Conservation (phyloP, 2,329 filamentous ascomycete genomes). For the Knufia petricola region DNA sequence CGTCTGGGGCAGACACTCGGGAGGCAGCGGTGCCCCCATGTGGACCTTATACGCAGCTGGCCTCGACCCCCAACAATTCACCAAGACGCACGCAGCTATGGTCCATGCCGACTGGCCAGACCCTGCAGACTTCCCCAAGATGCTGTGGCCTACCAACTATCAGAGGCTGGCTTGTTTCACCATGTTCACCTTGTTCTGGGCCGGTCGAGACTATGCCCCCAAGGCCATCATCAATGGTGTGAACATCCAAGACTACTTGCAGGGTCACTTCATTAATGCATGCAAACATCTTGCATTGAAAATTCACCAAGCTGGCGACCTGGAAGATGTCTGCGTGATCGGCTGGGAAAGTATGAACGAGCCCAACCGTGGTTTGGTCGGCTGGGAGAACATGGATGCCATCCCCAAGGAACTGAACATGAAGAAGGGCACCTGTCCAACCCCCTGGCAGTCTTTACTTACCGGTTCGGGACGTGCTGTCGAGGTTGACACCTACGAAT, state of each 20-base stretch:
- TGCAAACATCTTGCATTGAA: conserved; percentile 70
- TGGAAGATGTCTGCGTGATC: conserved; percentile 78
- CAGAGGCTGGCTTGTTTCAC: conserved; percentile 75
- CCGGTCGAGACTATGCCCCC: conserved; percentile 80
- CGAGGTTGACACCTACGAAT: conserved; percentile 86
- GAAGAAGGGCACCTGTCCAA: conserved; percentile 86
- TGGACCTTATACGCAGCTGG: conserved; percentile 96
- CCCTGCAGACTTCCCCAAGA: conserved; percentile 82
- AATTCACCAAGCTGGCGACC: conserved; percentile 80
- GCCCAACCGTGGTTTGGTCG: conserved; percentile 79
- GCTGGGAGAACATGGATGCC: conserved; percentile 67
- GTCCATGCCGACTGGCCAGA: conserved; percentile 91
- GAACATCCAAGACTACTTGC: conserved; percentile 94
- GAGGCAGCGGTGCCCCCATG: conserved; percentile 90
- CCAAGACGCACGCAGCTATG: conserved; percentile 77
- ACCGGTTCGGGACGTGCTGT: conserved; percentile 84
- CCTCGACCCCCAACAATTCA: conserved; percentile 75
- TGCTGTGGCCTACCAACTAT: conserved; percentile 99
- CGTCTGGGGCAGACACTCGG: conserved; percentile 94
- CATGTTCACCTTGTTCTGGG: conserved; percentile 92
- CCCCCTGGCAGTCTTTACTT: conserved; percentile 85
- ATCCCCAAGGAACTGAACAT: conserved; percentile 82
- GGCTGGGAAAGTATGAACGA: conserved; percentile 98
- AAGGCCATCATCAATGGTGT: conserved; percentile 90
- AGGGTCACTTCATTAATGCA: conserved; percentile 73